phyloP scores from a whole-genome alignment of 2,329 filamentous ascomycete genomes.

The Phoma sp. region DNA sequence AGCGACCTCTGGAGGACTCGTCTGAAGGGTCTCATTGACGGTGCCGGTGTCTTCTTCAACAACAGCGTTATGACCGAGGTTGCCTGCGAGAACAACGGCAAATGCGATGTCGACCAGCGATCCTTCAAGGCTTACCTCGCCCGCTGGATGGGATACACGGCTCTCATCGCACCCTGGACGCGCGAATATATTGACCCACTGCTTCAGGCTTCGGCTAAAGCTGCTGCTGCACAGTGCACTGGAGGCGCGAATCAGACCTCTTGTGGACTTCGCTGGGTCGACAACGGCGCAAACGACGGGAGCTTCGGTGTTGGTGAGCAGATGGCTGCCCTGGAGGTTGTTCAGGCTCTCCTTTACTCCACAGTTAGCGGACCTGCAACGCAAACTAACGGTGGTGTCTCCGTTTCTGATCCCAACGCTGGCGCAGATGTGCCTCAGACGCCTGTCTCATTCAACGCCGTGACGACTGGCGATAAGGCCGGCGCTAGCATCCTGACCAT shows the following conservation, averaged over 20 bases:
- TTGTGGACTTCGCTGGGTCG: slow-evolving; percentile 56
- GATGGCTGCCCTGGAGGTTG: slow-evolving; percentile 64
- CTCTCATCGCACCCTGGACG: slow-evolving; percentile 49
- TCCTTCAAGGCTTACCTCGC: slow-evolving; percentile 55
- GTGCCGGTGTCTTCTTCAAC: slow-evolving; percentile 52
- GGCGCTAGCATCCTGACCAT: slow-evolving; percentile 72
- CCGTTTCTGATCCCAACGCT: slow-evolving; percentile 53
- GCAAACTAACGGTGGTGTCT: slow-evolving; percentile 60
- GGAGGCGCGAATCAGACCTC: slow-evolving; percentile 55
- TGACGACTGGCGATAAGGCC: slow-evolving; percentile 68
- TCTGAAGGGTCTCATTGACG: slow-evolving; percentile 44
- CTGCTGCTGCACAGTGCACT: slow-evolving; percentile 62
- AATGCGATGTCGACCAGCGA: slow-evolving; percentile 56
- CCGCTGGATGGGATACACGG: slow-evolving; percentile 52
- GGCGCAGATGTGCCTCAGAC: slow-evolving; percentile 42
- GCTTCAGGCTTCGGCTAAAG: slow-evolving; percentile 61
- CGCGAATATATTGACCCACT: slow-evolving; percentile 55
- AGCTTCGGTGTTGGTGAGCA: slow-evolving; percentile 63
- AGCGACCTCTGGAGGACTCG: slow-evolving; percentile 41
- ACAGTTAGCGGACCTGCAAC: slow-evolving; percentile 49
- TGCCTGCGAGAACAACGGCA: slow-evolving; percentile 54
- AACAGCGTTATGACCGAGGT: slow-evolving; percentile 56
- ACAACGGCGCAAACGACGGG: slow-evolving; percentile 53
- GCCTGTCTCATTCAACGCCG: slow-evolving; percentile 39
- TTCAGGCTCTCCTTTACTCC: slow-evolving; percentile 54